Conservation (phyloP, 2,329 filamentous ascomycete genomes). For the Clonostachys rhizophaga region DNA sequence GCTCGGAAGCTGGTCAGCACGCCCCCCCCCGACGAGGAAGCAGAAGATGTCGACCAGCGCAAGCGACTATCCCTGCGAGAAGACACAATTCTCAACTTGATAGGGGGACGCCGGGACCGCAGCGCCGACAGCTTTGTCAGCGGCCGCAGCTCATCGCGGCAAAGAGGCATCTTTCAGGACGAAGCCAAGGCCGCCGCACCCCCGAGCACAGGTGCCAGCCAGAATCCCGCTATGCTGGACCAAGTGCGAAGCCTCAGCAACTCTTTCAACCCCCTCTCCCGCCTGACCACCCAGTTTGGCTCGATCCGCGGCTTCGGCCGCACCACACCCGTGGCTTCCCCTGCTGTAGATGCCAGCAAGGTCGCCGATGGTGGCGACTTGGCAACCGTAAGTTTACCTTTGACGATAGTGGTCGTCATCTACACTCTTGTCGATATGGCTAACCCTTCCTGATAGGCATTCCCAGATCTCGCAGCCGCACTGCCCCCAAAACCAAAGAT, state of each 20-base stretch:
- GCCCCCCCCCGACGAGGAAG: conserved; percentile 58
- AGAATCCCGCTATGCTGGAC: conserved; percentile 62
- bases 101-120: conserved; percentile 70
- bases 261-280: conserved; percentile 76
- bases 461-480: conserved; percentile 52
- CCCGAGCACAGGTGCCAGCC: conserved; percentile 9
- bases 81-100: conserved; percentile 65
- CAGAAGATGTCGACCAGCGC: conserved; percentile 28
- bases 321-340: conserved; percentile 24
- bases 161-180: conserved; percentile 46
- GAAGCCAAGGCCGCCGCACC: conserved; percentile 17
- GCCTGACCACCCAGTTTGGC: conserved; percentile 64
- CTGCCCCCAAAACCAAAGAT: conserved; percentile 55
- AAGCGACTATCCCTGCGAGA: conserved; percentile 34
- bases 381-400: conserved; percentile 40
- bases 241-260: conserved; percentile 82
- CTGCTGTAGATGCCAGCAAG: conserved; percentile 23
- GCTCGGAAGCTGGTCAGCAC: conserved; percentile 83
- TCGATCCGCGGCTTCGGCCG: conserved; percentile 74
- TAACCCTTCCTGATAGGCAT: conserved; percentile 36
- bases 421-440: conserved; percentile 2
- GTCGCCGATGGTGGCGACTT: conserved; percentile 49
- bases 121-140: conserved; percentile 72
- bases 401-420: not conserved
- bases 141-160: conserved; percentile 56